Evolutionary conservation across 148 eudicot genomes (phyloP).

Genomic region (Fagopyrum esculentum): DNA sequence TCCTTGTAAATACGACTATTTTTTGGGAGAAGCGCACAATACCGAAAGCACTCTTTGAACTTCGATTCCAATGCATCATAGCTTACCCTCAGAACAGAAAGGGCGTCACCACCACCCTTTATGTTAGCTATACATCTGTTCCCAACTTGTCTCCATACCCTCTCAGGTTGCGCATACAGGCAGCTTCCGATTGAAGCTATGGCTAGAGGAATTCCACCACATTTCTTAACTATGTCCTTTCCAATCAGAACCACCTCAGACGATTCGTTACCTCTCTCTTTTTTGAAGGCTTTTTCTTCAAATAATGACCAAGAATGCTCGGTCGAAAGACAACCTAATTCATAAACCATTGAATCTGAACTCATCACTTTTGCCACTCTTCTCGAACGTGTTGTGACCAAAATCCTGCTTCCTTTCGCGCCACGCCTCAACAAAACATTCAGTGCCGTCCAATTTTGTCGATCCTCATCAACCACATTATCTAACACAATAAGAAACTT

Average conservation of each 20-base stretch:
- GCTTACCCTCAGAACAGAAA: constrained; percentile 21
- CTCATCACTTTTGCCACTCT: constrained; percentile 18
- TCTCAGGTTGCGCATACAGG: neutral
- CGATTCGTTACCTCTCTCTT: no score
- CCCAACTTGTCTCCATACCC: constrained; percentile 5
- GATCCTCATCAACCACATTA: constrained; percentile 28
- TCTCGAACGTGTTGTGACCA: constrained; percentile 34
- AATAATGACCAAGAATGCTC: constrained; percentile 23
- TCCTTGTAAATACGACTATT: constrained; percentile 5
- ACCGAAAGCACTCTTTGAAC: constrained; percentile 25
- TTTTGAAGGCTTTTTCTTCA: constrained; percentile 18
- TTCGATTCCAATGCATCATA: constrained; percentile 13
- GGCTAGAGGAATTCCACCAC: constrained; percentile 32
- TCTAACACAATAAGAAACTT: constrained; percentile 26
- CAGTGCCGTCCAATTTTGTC: constrained; percentile 15
- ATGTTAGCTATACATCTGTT: constrained; percentile 1
- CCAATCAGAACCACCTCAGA: constrained; percentile 9
- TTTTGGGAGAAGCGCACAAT: constrained; percentile 29
- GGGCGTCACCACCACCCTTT: constrained; percentile 7
- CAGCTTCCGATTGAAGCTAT: constrained; percentile 10
- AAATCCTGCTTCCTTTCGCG: constrained; percentile 22
- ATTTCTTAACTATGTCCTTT: constrained; percentile 26
- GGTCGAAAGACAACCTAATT: constrained; percentile 22
- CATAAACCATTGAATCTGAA: constrained; percentile 2
- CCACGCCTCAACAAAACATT: constrained; percentile 14